Evolutionary conservation across 805 yeast species (phyloP), one percentile per base, ranked within the genome.

Genomic region (Wickerhamiella lipophila): DNA sequence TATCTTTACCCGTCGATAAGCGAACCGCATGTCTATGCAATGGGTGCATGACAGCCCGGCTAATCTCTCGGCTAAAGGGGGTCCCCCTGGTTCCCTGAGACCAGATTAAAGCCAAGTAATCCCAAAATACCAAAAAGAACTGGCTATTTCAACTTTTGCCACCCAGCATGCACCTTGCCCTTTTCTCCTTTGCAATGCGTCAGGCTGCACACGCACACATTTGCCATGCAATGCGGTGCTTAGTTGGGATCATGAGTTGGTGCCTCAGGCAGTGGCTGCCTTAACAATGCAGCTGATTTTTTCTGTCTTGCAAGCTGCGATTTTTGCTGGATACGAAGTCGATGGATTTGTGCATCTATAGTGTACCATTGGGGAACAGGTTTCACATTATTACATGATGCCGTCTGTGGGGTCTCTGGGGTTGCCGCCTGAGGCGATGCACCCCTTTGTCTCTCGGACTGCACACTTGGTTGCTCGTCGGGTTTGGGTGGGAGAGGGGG

Each of bases 401-500:
- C 29, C 27, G 25, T 23, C 22, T 26, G 27, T n/a, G 21, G 32
- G 35, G 19, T n/a, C 38, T n/a, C 15, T 29, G 34, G 34, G 34
- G 21, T n/a, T n/a, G n/a, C n/a, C n/a, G n/a, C n/a, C n/a, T n/a
- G n/a, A n/a, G n/a, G n/a, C n/a, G n/a, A n/a, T n/a, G n/a, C n/a
- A n/a, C n/a, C n/a, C n/a, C n/a, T n/a, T n/a, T n/a, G n/a, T n/a
- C n/a, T n/a, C n/a, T n/a, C n/a, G n/a, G n/a, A n/a, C n/a, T n/a
- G n/a, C n/a, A n/a, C n/a, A n/a, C n/a, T n/a, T n/a, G n/a, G n/a
- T n/a, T n/a, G n/a, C n/a, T 4, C 38, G 15, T 32, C 38, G 53
- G 55, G 41, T 59, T 60, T 16, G 32, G 49, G 23, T 9, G 36
- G 40, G 5, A 32, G 16, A 1, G 41, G 42, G 5, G 42, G 29